Conservation (phyloP, 192 early-diverging fungal species). For the Diversispora epigaea region DNA sequence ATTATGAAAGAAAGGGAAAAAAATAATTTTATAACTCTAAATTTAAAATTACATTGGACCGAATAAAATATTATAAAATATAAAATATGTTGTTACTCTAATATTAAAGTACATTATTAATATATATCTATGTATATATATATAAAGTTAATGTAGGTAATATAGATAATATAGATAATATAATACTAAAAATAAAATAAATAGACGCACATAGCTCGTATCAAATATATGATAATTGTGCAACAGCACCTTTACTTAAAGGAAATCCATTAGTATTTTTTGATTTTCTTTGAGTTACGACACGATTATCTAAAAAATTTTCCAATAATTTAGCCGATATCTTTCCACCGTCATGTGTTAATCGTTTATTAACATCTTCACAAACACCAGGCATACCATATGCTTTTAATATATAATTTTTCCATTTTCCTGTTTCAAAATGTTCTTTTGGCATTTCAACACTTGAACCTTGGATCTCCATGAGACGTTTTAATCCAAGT, state of each 20-base stretch:
- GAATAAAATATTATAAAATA: too few relatives aligned
- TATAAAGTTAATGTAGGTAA: too few relatives aligned
- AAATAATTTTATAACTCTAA: too few relatives aligned
- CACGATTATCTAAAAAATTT: constrained; percentile 35
- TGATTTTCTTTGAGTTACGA: background rate
- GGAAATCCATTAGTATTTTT: background rate
- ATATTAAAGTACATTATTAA: too few relatives aligned
- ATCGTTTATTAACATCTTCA: constrained; percentile 28
- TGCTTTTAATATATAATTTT: constrained; percentile 47
- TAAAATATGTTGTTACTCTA: too few relatives aligned
- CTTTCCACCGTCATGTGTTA: constrained; percentile 47
- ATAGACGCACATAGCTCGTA: too few relatives aligned
- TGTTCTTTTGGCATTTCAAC: constrained; percentile 55
- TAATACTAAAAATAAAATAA: too few relatives aligned
- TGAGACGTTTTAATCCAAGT: constrained; percentile 52
- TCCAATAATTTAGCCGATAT: constrained; percentile 39
- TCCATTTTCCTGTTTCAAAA: constrained; percentile 59
- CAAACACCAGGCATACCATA: constrained; percentile 33
- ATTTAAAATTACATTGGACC: too few relatives aligned
- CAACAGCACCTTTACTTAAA: background rate
- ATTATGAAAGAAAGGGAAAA: too few relatives aligned
- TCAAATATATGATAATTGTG: background rate
- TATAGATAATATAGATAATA: too few relatives aligned
- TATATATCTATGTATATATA: too few relatives aligned
- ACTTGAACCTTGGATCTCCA: constrained; percentile 54